phyloP scores from a whole-genome alignment of 768 basidiomycete genomes.

The Collybia nuda region DNA sequence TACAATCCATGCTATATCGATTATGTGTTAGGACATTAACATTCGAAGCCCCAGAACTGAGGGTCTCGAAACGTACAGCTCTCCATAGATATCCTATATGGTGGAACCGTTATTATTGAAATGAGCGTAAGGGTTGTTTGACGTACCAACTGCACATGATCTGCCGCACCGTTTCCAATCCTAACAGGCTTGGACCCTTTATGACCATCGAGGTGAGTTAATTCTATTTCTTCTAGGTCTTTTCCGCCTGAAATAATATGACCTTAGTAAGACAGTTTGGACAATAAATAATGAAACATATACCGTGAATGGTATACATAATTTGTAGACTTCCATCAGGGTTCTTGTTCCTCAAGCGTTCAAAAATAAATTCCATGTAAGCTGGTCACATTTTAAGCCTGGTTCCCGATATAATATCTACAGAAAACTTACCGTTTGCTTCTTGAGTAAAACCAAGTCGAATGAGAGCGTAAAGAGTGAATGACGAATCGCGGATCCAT shows the following conservation, averaged over 20 bases:
- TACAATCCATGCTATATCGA: conserved; percentile 80
- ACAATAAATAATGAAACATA: neutral
- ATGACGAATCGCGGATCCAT: conserved; percentile 95
- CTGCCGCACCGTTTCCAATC: conserved; percentile 95
- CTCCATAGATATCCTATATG: conserved; percentile 91
- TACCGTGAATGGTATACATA: conserved; percentile 96
- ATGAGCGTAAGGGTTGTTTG: neutral
- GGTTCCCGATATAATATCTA: neutral
- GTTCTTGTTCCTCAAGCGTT: conserved; percentile 79
- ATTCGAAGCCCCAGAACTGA: neutral
- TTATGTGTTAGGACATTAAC: conserved; percentile 1
- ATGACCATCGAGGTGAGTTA: conserved; percentile 86
- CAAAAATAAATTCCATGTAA: conserved; percentile 90
- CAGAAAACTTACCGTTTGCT: conserved; percentile 70
- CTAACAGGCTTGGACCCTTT: conserved; percentile 84
- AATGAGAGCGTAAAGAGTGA: conserved; percentile 93
- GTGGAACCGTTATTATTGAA: neutral
- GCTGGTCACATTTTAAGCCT: conserved; percentile 36
- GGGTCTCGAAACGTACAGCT: conserved; percentile 53
- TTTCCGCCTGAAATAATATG: conserved; percentile 50
- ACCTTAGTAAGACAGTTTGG: neutral
- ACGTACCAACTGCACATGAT: conserved; percentile 83
- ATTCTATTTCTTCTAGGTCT: conserved; percentile 81
- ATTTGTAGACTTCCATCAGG: conserved; percentile 92
- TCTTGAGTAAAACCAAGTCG: conserved; percentile 94